phyloP scores from a whole-genome alignment of 2,329 filamentous ascomycete genomes.

The Dothideomycetes sp. region DNA sequence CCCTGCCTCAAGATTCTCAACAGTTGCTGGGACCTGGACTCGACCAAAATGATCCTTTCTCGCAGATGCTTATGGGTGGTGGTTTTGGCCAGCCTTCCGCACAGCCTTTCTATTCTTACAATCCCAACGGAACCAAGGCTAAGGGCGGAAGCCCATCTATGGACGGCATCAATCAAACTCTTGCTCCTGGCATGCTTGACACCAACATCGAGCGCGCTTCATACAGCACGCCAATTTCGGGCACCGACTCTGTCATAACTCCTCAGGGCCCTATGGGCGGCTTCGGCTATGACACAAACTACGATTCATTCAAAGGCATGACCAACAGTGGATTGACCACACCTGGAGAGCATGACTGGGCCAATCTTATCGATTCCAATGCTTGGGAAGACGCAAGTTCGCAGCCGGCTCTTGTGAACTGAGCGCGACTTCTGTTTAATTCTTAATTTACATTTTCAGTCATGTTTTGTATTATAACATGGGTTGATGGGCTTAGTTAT shows the following conservation, averaged over 20 bases:
- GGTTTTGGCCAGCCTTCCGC: conserved; percentile 31
- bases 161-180: conserved; percentile 32
- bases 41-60: conserved; percentile 37
- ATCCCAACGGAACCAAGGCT: conserved; percentile 30
- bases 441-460: not conserved
- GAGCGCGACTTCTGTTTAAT: not conserved
- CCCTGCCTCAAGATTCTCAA: conserved; percentile 45
- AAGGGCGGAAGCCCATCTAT: conserved; percentile 21
- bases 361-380: conserved; percentile 21
- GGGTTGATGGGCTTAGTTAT: too few species aligned
- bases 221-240: conserved; percentile 18
- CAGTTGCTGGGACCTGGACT: conserved; percentile 41
- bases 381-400: conserved; percentile 17
- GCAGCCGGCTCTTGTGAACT: conserved; percentile 5
- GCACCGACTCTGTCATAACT: conserved; percentile 20
- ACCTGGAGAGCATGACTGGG: conserved; percentile 20
- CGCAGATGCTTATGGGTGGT: conserved; percentile 37
- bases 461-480: conserved; percentile 2
- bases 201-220: conserved; percentile 17
- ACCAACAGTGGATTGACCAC: conserved; percentile 21
- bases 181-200: conserved; percentile 32
- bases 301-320: conserved; percentile 20
- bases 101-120: conserved; percentile 38
- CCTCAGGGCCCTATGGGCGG: conserved; percentile 17
- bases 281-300: conserved; percentile 17